Evolutionary conservation across 352 stramenopile genomes (phyloP).

Genomic region (Pilasporangium apinafurcum): DNA sequence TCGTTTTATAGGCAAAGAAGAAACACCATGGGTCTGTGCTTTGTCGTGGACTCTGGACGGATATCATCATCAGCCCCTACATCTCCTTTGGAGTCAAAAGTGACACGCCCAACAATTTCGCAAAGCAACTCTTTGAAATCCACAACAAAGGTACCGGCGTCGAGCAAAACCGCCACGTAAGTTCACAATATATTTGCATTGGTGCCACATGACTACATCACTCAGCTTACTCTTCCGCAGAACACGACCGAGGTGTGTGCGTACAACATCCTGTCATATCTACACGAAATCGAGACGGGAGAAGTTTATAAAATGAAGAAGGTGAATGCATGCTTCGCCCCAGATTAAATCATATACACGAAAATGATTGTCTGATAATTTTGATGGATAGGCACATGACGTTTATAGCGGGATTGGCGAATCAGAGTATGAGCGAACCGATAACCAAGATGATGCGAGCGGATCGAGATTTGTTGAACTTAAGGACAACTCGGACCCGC

Average conservation of each 20-base stretch:
- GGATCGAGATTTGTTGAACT: constrained; percentile 21
- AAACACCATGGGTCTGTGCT: constrained; percentile 70
- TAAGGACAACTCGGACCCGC: constrained; percentile 6
- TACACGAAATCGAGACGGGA: constrained; percentile 89
- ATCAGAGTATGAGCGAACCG: constrained; percentile 11
- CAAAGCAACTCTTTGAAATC: constrained; percentile 89
- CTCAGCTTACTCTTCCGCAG: constrained; percentile 14
- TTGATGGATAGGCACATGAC: constrained; percentile 43
- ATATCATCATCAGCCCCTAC: constrained; percentile 90
- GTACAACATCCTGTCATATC: constrained; percentile 88
- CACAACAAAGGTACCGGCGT: constrained; percentile 91
- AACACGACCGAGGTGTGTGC: constrained; percentile 90
- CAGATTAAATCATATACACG: constrained; percentile 11
- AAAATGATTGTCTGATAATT: background rate
- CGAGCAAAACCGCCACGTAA: constrained; percentile 91
- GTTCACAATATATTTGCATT: background rate
- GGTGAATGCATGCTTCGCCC: constrained; percentile 9
- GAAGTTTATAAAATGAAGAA: constrained; percentile 86
- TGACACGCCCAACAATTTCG: constrained; percentile 62
- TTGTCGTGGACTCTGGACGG: constrained; percentile 86
- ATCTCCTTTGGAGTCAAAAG: constrained; percentile 87
- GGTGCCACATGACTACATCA: background rate
- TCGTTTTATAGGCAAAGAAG: constrained; percentile 38
- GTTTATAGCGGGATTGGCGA: constrained; percentile 85
- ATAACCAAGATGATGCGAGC: constrained; percentile 3